Conservation (phyloP, 2,329 filamentous ascomycete genomes). For the Apiospora aurea region DNA sequence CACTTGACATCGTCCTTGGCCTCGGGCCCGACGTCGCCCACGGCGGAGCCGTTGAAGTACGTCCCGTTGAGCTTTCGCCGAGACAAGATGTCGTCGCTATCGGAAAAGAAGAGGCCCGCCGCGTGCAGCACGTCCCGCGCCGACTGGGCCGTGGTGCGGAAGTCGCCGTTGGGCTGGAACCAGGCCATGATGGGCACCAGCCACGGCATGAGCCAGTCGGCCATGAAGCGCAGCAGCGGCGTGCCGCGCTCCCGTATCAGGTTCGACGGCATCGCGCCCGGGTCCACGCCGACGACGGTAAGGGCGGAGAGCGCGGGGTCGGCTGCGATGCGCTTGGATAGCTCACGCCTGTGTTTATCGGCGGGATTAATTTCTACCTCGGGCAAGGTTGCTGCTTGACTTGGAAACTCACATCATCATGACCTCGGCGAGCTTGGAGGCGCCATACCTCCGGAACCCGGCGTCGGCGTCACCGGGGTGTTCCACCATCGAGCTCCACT, state of each 20-base stretch:
- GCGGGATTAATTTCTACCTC: not conserved
- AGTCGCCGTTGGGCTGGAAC: constrained; percentile 34
- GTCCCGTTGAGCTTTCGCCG: constrained; percentile 49
- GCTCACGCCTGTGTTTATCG: constrained; percentile 32
- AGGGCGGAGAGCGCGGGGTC: constrained; percentile 36
- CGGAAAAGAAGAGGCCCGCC: constrained; percentile 34
- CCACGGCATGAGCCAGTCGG: constrained; percentile 30
- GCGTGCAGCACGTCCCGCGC: constrained; percentile 41
- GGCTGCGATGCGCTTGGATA: constrained; percentile 33
- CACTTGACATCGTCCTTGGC: constrained; percentile 39
- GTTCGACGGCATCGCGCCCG: constrained; percentile 37
- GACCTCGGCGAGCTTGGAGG: constrained; percentile 35
- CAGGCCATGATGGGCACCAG: constrained; percentile 30
- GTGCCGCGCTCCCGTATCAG: constrained; percentile 32
- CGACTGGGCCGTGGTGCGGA: constrained; percentile 39
- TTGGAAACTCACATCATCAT: constrained; percentile 37
- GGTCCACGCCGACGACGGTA: constrained; percentile 40
- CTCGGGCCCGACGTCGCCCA: constrained; percentile 56
- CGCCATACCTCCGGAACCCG: constrained; percentile 38
- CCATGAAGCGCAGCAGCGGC: constrained; percentile 34
- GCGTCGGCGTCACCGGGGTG: constrained; percentile 27
- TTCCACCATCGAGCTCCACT: constrained; percentile 30
- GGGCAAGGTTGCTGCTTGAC: not conserved
- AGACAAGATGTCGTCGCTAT: constrained; percentile 35
- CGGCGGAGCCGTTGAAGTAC: constrained; percentile 69